These are phyloP conservation scores for Rachicladosporium sp. DNA, from an alignment of 2,329 filamentous ascomycete species.

Conservation along the genomic window DNA sequence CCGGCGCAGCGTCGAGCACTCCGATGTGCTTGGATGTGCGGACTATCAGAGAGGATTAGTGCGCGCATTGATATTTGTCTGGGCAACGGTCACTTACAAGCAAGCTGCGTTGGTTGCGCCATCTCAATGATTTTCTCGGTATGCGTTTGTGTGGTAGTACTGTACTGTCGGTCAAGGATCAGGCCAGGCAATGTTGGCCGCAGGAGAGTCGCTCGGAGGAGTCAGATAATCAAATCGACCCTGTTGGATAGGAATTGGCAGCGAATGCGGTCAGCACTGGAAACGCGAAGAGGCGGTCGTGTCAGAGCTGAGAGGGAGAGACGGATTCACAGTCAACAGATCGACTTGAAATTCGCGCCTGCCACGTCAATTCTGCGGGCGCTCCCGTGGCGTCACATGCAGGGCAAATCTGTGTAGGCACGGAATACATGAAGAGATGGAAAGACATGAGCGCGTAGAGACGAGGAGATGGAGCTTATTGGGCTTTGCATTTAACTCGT, in stretches of 20 bases:
- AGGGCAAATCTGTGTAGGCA: too few species aligned
- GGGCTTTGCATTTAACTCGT: too few species aligned
- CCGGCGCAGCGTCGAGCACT: slow-evolving; percentile 79
- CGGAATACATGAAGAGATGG: too few species aligned
- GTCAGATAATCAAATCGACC: slow-evolving; percentile 8
- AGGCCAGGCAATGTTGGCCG: not conserved
- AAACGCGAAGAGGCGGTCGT: too few species aligned
- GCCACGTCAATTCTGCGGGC: too few species aligned
- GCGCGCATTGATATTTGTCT: not conserved
- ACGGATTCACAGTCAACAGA: too few species aligned
- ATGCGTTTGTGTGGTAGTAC: not conserved
- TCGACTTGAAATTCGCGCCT: too few species aligned
- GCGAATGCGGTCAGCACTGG: not conserved
- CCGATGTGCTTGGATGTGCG: slow-evolving; percentile 95
- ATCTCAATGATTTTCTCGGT: slow-evolving; percentile 34
- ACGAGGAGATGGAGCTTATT: too few species aligned
- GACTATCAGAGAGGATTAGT: slow-evolving; percentile 34
- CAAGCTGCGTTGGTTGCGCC: slow-evolving; percentile 87
- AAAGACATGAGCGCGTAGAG: too few species aligned
- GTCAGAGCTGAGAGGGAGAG: too few species aligned
- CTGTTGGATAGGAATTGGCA: slow-evolving; percentile 5
- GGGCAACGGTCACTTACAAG: slow-evolving; percentile 43
- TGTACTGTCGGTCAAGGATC: not conserved
- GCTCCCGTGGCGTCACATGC: too few species aligned
- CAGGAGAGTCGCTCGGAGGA: slow-evolving; percentile 1